Conservation (phyloP, 2,329 filamentous ascomycete species). For the Monilinia vaccinii-corymbosi region DNA sequence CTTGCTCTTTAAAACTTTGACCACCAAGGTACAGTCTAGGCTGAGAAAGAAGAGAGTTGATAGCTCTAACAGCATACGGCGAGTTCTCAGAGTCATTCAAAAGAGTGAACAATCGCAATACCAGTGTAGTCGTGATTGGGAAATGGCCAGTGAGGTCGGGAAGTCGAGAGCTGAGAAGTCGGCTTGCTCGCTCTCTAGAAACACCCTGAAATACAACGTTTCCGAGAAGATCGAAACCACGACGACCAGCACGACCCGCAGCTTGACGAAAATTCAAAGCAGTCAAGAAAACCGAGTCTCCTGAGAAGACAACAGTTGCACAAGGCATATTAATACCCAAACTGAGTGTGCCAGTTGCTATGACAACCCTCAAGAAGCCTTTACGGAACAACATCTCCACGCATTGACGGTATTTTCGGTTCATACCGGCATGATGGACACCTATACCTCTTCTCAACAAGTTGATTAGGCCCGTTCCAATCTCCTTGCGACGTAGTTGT, state of each 20-base stretch:
- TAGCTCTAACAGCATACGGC: constrained; percentile 49
- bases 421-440: constrained; percentile 74
- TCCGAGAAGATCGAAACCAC: constrained; percentile 71
- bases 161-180: constrained; percentile 63
- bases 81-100: constrained; percentile 57
- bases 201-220: constrained; percentile 73
- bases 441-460: constrained; percentile 61
- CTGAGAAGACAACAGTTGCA: constrained; percentile 69
- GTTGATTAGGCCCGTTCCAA: constrained; percentile 45
- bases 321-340: constrained; percentile 80
- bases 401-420: constrained; percentile 62
- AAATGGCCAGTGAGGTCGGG: constrained; percentile 72
- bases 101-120: constrained; percentile 59
- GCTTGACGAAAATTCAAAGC: constrained; percentile 70
- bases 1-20: constrained; percentile 55
- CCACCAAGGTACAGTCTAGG: constrained; percentile 63
- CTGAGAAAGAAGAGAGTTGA: constrained; percentile 61
- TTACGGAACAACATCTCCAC: constrained; percentile 69
- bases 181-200: constrained; percentile 48
- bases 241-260: constrained; percentile 67
- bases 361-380: constrained; percentile 59
- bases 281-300: constrained; percentile 64
- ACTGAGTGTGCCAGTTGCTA: constrained; percentile 68
- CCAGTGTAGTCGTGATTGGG: constrained; percentile 63
- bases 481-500: constrained; percentile 41